Evolutionary conservation across 2,329 filamentous ascomycete species (phyloP), one percentile per base, ranked within the genome.

Genomic region (Apiospora rasikravindrae): DNA sequence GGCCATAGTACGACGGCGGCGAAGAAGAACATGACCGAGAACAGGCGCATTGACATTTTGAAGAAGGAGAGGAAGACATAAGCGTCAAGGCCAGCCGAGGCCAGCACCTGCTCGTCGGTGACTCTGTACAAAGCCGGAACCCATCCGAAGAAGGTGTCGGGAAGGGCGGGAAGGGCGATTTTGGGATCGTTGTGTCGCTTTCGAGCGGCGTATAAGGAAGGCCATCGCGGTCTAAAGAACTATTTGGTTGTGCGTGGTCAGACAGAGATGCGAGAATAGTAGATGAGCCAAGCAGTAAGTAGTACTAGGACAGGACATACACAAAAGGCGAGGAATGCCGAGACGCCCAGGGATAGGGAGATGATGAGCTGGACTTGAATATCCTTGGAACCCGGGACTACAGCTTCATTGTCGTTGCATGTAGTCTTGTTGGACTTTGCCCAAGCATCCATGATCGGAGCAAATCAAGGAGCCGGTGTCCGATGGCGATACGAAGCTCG

Each of bases 1-100:
- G 96, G 97, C 74, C 92, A 92, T 75, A 99, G 92, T 4, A 99
- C 89, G 22, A 89, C 86, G 47, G 93, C 86, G 40, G 95, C 92
- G 78, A 98, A 94, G 74, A 98, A 90, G 71, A 96, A 89, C 77
- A 97, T 93, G 69, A 93, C 85, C 22, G 89, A 85, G 69, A 98
- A 91, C 76, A 98, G 93, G 74, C 93, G 94, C 75, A 95, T 93
- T 16, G 96, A 92, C 90, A 98, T 96, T 81, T 95, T 97, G 87
- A 98, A 98, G 83, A 99, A 99, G 22, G 92, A 90, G 19, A 99
- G 87, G 80, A 99, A 98, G 75, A 98, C 96, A 83, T 94, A 99
- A 69, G 96, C 96, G 84, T 99, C 96, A 69, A 99, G 88, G 0
- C 96, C 96, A 24, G 96, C 96, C 26, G 95, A 96, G 22, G 93